Percentiles rank a stretch among this genome's conserved stretches.
Evolutionary conservation across 164 flowering plant genomes (phyloP).

Genomic region (Warburgia ugandensis): DNA sequence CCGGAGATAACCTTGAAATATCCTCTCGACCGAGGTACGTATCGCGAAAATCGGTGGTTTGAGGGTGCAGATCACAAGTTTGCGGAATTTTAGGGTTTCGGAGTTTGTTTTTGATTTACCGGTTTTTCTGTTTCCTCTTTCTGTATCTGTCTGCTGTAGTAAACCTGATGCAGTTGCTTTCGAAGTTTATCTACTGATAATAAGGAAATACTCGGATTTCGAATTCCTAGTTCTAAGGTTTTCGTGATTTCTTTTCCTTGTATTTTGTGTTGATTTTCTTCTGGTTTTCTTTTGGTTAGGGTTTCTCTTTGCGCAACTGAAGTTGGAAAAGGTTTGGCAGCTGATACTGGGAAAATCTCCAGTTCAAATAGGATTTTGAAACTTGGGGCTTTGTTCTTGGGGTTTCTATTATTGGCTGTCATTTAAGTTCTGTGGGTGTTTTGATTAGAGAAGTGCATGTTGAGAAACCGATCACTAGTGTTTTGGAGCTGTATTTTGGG

Average conservation of each 20-base stretch:
- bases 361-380: no score
- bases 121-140: background rate
- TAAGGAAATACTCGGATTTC: conserved; percentile 6
- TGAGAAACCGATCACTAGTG: no score
- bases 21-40: conserved; percentile 19
- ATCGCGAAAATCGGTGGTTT: conserved; percentile 1
- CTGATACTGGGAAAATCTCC: background rate
- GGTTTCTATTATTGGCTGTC: conserved; percentile 2
- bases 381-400: background rate
- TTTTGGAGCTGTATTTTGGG: conserved; percentile 4
- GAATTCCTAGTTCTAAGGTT: background rate
- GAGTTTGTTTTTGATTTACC: background rate
- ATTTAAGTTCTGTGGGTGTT: background rate
- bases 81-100: conserved; percentile 9
- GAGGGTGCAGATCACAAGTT: conserved; percentile 5
- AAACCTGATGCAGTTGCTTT: background rate
- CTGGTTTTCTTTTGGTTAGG: no score
- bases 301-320: background rate
- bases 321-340: background rate
- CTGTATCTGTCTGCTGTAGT: conserved; percentile 1
- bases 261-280: background rate
- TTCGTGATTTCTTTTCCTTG: no score
- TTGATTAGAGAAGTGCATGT: no score
- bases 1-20: background rate
- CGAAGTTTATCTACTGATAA: conserved; percentile 1